Base-by-base conservation (phyloP, 805 yeast species). In the Maudiozyma turicensis region DNA sequence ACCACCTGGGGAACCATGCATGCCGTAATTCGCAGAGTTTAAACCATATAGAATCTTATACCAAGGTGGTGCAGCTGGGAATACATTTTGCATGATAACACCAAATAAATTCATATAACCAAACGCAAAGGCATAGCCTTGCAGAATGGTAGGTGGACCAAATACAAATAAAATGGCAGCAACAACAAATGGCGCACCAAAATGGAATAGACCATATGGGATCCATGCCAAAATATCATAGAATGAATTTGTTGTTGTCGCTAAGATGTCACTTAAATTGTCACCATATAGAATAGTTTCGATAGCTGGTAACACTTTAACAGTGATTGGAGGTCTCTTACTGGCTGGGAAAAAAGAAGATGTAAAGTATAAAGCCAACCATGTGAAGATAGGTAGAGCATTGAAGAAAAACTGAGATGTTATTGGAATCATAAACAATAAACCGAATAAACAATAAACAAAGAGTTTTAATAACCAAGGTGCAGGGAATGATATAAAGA, bases 11-110 rank as follows among this genome's bases (percentile, higher is more conserved):
- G 95, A 84, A 10, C 98, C 99, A 44, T 74, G 73, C 95, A 91
- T 89, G 48, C 82, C 72, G 67, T 91, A 91, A 67, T 88, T 80
- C 2, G 98, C 98, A 32, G 96, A 93, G 48, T 79, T 83, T 51
- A 90, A 74, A 1, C 96, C 96, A 63, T 91, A 83, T 45, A 82
- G 66, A 51, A 80, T 80, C 59, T 86, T 85, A 65, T 91, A 91
- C 99, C 99, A 91, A 15, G 99, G 99, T 11, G 99, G 95, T 48
- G 98, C 97, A 45, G 93, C 86, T 6, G 99, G 96, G 64, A 87
- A 88, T 5, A 82, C 53, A 55, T 88, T 75, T 69, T 93, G 98
- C 49, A 79, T 77, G 35, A 84, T 60, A 33, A 91, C 97, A 42
- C 97, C 98, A 46, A 80, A 65, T 54, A 90, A 67, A 67, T 91